Conservation (phyloP, 352 stramenopile genomes). For the Pythium brassicae region DNA sequence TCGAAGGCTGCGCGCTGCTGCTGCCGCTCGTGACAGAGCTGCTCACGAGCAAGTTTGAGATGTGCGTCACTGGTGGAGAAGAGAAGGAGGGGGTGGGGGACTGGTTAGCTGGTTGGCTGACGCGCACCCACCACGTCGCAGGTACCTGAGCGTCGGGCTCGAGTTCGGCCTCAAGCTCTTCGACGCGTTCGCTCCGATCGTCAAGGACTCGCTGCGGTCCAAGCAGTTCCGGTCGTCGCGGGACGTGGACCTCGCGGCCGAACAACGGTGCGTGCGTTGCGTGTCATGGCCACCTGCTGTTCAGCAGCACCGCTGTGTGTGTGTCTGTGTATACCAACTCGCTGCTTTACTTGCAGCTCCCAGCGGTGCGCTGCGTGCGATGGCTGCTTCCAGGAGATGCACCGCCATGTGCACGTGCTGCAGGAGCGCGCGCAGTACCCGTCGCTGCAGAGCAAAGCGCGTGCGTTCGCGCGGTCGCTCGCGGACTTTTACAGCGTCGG, state of each 20-base stretch:
- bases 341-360: conserved; percentile 26
- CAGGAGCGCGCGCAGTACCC: conserved; percentile 23
- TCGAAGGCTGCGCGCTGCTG: conserved; percentile 71
- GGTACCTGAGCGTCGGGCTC: conserved; percentile 56
- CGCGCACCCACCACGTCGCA: too few species aligned
- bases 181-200: conserved; percentile 64
- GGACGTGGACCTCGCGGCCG: conserved; percentile 65
- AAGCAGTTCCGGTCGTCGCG: conserved; percentile 42
- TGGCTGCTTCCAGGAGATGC: conserved; percentile 63
- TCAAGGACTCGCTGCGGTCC: conserved; percentile 57
- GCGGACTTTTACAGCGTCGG: conserved; percentile 33
- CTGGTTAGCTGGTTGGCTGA: not conserved
- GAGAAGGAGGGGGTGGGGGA: not conserved
- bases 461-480: conserved; percentile 35
- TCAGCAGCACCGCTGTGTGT: not conserved
- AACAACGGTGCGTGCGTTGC: conserved; percentile 46
- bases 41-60: conserved; percentile 59
- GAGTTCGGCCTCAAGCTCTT: conserved; percentile 62
- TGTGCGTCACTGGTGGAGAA: conserved; percentile 23
- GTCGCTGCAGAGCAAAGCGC: conserved; percentile 44
- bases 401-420: conserved; percentile 34
- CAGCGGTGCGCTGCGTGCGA: conserved; percentile 64
- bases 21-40: conserved; percentile 74
- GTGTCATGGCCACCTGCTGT: not conserved
- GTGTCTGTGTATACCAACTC: too few species aligned